These are phyloP conservation scores for Handroanthus guayacan DNA, from an alignment of 257 asterid genomes.

Conservation along the genomic window DNA sequence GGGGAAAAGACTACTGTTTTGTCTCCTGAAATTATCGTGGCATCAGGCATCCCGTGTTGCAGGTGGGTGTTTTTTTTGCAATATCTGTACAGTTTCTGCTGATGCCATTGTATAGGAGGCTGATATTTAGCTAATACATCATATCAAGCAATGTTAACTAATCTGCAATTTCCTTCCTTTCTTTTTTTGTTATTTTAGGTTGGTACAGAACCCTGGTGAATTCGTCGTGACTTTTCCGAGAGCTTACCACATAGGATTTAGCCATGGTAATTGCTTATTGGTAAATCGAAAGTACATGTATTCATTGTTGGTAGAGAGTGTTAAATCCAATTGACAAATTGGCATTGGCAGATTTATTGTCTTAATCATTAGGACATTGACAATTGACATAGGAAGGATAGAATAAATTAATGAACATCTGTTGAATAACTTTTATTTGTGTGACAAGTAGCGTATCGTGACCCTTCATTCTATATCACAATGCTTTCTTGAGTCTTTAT, in stretches of 20 bases:
- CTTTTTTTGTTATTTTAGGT: slow-evolving; percentile 58
- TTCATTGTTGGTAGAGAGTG: slow-evolving; percentile 12
- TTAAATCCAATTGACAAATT: slow-evolving; percentile 20
- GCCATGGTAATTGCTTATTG: slow-evolving; percentile 83
- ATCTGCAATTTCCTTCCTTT: slow-evolving; percentile 36
- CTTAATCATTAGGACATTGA: background rate
- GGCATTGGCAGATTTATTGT: background rate
- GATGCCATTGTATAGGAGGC: slow-evolving; percentile 21
- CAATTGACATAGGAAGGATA: slow-evolving; percentile 10
- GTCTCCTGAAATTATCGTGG: slow-evolving; percentile 83
- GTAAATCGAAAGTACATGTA: slow-evolving; percentile 24
- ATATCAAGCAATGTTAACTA: slow-evolving; percentile 36
- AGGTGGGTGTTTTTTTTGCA: slow-evolving; percentile 64
- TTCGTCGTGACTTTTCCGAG: slow-evolving; percentile 98
- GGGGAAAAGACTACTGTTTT: slow-evolving; percentile 98
- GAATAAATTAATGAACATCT: slow-evolving; percentile 1
- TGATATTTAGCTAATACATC: slow-evolving; percentile 18
- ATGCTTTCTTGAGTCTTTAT: slow-evolving; percentile 20
- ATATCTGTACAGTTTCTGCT: slow-evolving; percentile 25
- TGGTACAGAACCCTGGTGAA: slow-evolving; percentile 99
- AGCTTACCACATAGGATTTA: slow-evolving; percentile 98
- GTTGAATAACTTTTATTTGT: slow-evolving; percentile 22
- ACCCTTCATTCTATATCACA: background rate
- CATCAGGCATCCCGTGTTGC: slow-evolving; percentile 95
- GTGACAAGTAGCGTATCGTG: slow-evolving; percentile 19